Conservation (phyloP, 2,329 filamentous ascomycete species). For the Neodidymelliopsis sp. region DNA sequence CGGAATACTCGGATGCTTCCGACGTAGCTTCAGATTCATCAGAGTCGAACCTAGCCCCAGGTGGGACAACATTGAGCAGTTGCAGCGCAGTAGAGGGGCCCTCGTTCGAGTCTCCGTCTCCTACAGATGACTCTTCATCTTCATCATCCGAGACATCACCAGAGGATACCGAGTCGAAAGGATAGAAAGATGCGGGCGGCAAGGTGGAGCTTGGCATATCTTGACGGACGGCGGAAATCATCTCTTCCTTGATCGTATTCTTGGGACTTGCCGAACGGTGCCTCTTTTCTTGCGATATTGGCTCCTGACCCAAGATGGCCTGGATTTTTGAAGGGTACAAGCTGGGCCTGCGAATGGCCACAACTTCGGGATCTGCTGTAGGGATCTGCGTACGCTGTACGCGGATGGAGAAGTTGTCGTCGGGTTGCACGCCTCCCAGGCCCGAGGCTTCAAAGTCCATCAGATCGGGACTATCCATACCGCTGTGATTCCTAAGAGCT, state of each 20-base stretch:
- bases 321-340: slow-evolving; percentile 44
- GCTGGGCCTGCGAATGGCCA: slow-evolving; percentile 18
- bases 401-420: slow-evolving; percentile 62
- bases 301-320: slow-evolving; percentile 37
- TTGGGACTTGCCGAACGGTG: slow-evolving; percentile 17
- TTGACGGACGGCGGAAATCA: slow-evolving; percentile 72
- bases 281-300: slow-evolving; percentile 12
- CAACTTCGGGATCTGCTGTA: slow-evolving; percentile 3
- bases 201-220: slow-evolving; percentile 59
- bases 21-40: slow-evolving; percentile 19
- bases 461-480: slow-evolving; percentile 33
- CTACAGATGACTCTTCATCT: slow-evolving; percentile 49
- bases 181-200: slow-evolving; percentile 55
- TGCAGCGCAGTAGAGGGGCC: slow-evolving; percentile 37
- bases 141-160: slow-evolving; percentile 46
- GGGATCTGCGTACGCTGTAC: slow-evolving; percentile 51
- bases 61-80: slow-evolving; percentile 37
- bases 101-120: slow-evolving; percentile 25
- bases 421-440: slow-evolving; percentile 67
- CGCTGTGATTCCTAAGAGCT: slow-evolving; percentile 34
- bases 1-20: slow-evolving; percentile 36
- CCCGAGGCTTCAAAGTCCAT: slow-evolving; percentile 60
- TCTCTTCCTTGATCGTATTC: slow-evolving; percentile 66
- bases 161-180: slow-evolving; percentile 47
- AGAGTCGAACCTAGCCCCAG: neutral